A percentile compares a stretch with the other conserved stretches of the same genome.
These are phyloP conservation scores for Wickerhamomyces pijperi DNA, from an alignment of 805 yeast genomes.

Conservation along the genomic window DNA sequence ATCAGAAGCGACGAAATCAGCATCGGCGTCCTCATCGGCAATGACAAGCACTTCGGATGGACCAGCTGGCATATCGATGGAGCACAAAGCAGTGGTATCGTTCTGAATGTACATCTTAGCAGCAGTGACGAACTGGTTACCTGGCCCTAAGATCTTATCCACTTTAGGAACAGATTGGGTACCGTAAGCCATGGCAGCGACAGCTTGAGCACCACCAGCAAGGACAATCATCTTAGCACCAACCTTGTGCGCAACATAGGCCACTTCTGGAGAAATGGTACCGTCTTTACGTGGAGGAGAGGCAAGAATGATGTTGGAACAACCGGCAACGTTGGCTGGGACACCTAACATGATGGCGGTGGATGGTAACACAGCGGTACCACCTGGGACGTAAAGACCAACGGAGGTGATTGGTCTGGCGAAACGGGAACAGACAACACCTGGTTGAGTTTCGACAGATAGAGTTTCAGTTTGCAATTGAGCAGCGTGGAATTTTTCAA, in stretches of 20 bases:
- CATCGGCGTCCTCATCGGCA: constrained; percentile 81
- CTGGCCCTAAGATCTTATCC: constrained; percentile 97
- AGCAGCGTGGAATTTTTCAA: constrained; percentile 86
- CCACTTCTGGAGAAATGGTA: constrained; percentile 90
- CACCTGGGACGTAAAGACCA: constrained; percentile 97
- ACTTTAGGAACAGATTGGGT: constrained; percentile 86
- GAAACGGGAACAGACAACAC: constrained; percentile 89
- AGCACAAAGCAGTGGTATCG: constrained; percentile 88
- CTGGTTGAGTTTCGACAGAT: constrained; percentile 86
- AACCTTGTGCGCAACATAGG: constrained; percentile 90
- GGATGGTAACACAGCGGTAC: constrained; percentile 96
- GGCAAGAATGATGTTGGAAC: constrained; percentile 83
- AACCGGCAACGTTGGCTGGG: constrained; percentile 97
- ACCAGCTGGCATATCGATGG: constrained; percentile 99
- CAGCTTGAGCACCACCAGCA: constrained; percentile 99
- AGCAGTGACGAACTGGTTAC: constrained; percentile 98
- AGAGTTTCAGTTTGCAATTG: constrained; percentile 68
- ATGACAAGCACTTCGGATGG: constrained; percentile 97
- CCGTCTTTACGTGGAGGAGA: constrained; percentile 96
- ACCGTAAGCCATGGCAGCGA: constrained; percentile 98
- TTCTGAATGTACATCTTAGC: constrained; percentile 97
- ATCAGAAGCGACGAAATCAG: constrained; percentile 95
- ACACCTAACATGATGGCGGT: constrained; percentile 98
- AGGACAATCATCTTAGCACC: constrained; percentile 85
- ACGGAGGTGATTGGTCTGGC: constrained; percentile 91